Percentiles rank a stretch among this genome's conserved stretches.
Conservation (phyloP, 164 flowering plant genomes). For the Stephania japonica region DNA sequence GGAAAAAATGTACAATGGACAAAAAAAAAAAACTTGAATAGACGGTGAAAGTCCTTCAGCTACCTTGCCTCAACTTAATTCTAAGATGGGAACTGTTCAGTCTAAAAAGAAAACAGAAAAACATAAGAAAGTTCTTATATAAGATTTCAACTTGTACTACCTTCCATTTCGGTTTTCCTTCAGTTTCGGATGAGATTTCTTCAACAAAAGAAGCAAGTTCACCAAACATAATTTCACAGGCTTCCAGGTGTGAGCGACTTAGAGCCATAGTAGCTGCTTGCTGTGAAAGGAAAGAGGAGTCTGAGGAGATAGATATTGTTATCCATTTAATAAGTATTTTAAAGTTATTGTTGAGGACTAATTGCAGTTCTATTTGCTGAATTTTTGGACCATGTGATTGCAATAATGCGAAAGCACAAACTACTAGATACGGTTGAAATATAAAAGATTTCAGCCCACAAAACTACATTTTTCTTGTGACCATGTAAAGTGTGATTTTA, state of each 20-base stretch:
- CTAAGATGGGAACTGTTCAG: background rate
- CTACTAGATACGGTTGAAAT: background rate
- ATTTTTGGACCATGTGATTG: background rate
- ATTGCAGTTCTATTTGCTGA: background rate
- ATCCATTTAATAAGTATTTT: background rate
- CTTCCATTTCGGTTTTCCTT: conserved; percentile 98
- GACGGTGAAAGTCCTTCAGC: background rate
- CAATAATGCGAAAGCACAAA: background rate
- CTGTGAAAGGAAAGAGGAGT: conserved; percentile 37
- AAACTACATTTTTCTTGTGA: background rate
- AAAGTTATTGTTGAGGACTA: background rate
- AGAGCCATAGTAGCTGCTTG: conserved; percentile 97
- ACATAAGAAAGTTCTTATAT: background rate
- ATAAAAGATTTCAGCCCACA: background rate
- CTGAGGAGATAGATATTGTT: conserved; percentile 7
- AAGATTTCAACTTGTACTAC: conserved; percentile 25
- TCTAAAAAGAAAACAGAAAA: background rate
- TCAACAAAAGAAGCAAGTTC: conserved; percentile 86
- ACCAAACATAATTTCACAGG: conserved; percentile 83
- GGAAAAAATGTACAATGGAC: background rate
- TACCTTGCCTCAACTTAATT: background rate
- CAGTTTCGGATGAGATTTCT: conserved; percentile 82
- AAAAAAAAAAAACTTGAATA: background rate
- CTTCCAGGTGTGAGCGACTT: conserved; percentile 92
- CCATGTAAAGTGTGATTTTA: background rate